Conservation (phyloP, 208 protist genomes). For the Leishmania tropica region DNA sequence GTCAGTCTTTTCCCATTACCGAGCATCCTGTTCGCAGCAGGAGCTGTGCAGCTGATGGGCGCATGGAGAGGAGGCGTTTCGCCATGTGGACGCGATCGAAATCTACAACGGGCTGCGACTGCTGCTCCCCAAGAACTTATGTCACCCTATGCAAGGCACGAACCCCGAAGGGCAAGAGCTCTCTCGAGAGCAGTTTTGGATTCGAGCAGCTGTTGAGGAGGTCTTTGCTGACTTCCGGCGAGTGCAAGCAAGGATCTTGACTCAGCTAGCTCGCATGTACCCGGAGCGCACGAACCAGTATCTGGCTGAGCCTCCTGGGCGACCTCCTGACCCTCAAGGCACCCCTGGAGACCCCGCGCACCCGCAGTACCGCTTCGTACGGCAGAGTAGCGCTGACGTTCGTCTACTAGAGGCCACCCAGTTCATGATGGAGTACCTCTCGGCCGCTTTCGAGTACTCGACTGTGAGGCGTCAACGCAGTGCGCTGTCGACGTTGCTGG, state of each 20-base stretch:
- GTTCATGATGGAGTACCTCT: conserved; percentile 77
- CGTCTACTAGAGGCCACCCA: conserved; percentile 60
- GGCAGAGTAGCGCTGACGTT: conserved; percentile 77
- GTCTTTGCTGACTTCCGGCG: conserved; percentile 71
- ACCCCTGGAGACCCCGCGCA: conserved; percentile 62
- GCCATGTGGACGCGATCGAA: conserved; percentile 32
- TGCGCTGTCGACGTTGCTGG: conserved; percentile 52
- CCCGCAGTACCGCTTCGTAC: conserved; percentile 63
- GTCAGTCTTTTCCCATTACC: conserved; percentile 51
- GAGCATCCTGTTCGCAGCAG: conserved; percentile 72
- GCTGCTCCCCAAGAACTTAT: conserved; percentile 64
- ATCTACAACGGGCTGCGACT: conserved; percentile 43
- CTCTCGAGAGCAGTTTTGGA: conserved; percentile 66
- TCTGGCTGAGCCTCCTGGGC: conserved; percentile 38
- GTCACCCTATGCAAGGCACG: conserved; percentile 53
- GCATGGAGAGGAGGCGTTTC: conserved; percentile 38
- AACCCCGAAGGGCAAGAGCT: conserved; percentile 44
- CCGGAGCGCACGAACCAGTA: conserved; percentile 62
- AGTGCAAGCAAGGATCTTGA: conserved; percentile 42
- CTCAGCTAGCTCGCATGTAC: conserved; percentile 39
- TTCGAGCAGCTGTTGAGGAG: conserved; percentile 52
- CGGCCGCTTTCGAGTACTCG: conserved; percentile 55
- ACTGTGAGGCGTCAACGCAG: conserved; percentile 41
- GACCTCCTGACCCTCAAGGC: conserved; percentile 43
- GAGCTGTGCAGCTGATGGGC: conserved; percentile 40